These are phyloP conservation scores for Uronychia binucleata DNA, from an alignment of 73 alveolate genomes.

Conservation along the genomic window DNA sequence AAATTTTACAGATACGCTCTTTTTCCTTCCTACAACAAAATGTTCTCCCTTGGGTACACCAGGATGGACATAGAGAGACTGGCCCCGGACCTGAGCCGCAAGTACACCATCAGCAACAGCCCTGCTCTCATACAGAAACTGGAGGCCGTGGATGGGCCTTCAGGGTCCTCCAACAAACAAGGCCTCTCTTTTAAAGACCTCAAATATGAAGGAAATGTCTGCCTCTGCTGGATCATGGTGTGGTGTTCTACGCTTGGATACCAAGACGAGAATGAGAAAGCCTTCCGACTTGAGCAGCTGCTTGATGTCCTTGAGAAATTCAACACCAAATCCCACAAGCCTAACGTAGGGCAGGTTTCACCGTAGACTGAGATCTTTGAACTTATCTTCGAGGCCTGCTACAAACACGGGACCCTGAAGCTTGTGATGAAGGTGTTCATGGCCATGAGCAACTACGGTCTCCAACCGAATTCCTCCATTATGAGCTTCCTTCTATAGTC, in stretches of 20 bases:
- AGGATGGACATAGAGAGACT: neutral
- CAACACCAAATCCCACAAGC: slow-evolving; percentile 25
- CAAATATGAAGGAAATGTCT: slow-evolving; percentile 24
- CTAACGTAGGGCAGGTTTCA: slow-evolving; percentile 20
- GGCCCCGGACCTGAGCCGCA: neutral
- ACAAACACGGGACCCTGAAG: slow-evolving; percentile 39
- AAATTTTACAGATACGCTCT: neutral
- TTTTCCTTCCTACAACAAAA: neutral
- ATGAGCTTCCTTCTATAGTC: slow-evolving; percentile 25
- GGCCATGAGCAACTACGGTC: slow-evolving; percentile 11
- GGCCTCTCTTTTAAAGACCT: neutral
- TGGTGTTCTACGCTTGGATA: slow-evolving; percentile 38
- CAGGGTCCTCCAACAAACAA: too few species aligned
- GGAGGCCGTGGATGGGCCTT: too few species aligned
- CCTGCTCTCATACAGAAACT: too few species aligned
- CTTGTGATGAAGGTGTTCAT: slow-evolving; percentile 29
- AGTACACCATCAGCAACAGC: too few species aligned
- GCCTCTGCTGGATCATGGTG: slow-evolving; percentile 31
- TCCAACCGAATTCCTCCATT: slow-evolving; percentile 48
- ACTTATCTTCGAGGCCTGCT: slow-evolving; percentile 27
- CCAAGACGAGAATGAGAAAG: slow-evolving; percentile 32
- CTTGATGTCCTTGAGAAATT: slow-evolving; percentile 37
- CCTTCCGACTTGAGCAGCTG: slow-evolving; percentile 38
- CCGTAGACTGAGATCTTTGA: slow-evolving; percentile 47
- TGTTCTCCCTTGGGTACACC: neutral